Evolutionary conservation across 2,329 filamentous ascomycete genomes (phyloP).

Genomic region (Venturia aucupariae): DNA sequence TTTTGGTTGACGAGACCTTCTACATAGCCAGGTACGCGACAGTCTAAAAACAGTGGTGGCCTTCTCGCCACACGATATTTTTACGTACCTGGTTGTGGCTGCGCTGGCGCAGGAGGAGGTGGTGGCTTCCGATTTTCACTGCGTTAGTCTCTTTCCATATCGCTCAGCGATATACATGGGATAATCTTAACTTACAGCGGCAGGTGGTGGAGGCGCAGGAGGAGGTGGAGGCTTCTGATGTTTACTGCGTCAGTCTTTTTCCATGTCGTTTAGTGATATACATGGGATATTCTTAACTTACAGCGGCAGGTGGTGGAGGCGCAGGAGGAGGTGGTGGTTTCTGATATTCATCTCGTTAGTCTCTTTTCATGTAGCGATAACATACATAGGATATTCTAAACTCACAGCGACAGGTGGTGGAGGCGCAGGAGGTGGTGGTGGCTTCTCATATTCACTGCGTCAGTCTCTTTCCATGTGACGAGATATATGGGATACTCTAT

Average conservation of each 20-base stretch:
- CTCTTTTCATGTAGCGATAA: not conserved
- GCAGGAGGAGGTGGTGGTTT: not conserved
- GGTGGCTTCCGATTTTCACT: not conserved
- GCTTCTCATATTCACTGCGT: not conserved
- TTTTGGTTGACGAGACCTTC: not conserved
- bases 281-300: too few species aligned
- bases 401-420: not conserved
- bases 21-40: not conserved
- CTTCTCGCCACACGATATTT: not conserved
- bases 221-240: not conserved
- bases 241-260: too few species aligned
- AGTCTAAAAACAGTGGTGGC: too few species aligned
- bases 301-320: too few species aligned
- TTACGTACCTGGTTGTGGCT: not conserved
- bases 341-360: not conserved
- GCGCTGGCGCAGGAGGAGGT: not conserved
- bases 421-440: not conserved
- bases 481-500: not conserved
- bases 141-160: not conserved
- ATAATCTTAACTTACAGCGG: not conserved
- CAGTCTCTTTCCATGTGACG: not conserved
- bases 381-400: not conserved
- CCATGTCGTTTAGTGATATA: too few species aligned
- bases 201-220: not conserved
- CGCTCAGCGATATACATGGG: too few species aligned